Base-by-base conservation (phyloP, 176 grass and related monocot genomes). In the Guadua angustifolia region DNA sequence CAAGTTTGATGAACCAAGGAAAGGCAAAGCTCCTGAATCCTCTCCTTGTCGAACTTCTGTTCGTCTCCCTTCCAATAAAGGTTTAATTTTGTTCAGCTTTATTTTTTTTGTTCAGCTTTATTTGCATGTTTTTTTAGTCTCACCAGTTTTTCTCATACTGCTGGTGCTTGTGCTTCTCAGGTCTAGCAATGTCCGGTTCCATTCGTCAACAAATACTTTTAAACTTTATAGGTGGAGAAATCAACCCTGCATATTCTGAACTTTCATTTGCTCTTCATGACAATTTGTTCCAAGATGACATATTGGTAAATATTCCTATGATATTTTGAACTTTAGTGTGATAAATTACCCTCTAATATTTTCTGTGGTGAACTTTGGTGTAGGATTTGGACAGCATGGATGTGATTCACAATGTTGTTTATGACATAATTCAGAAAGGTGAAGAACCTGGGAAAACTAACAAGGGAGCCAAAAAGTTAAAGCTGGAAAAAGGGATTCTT, bases 361-460 rank as follows among this genome's bases (percentile, higher is more conserved):
- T 36, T 0, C 13, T 64, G 0, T 21, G 21, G 19, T 71, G 42
- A 70, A 78, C 18, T 57, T 73, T 72, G 12, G 7, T 92, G 74
- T 79, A 94, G 87, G 82, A 46, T 82, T 50, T 62, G 6, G 86
- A 66, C 66, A 62, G 49, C 32, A 79, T 14, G 33, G 89, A 94
- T 69, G 49, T 86, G 18, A 78, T 94, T 14, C 85, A 76, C 1
- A 80, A 2, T 80, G 15, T 94, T 80, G 36, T 94, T 18, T 80
- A 88, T 83, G 89, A 94, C 68, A 92, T 94, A 78, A 87, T 94
- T 86, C 59, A 79, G 73, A 92, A 92, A 70, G 78, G 92, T 64
- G 89, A 76, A 46, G 87, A 88, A n/a, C 42, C 72, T 55, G 85
- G 46, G 21, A 94, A 81, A 79, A 88, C 85, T 85, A 26, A 60